These are phyloP conservation scores for Pholiota conissans DNA, from an alignment of 768 basidiomycete species.

Conservation along the genomic window DNA sequence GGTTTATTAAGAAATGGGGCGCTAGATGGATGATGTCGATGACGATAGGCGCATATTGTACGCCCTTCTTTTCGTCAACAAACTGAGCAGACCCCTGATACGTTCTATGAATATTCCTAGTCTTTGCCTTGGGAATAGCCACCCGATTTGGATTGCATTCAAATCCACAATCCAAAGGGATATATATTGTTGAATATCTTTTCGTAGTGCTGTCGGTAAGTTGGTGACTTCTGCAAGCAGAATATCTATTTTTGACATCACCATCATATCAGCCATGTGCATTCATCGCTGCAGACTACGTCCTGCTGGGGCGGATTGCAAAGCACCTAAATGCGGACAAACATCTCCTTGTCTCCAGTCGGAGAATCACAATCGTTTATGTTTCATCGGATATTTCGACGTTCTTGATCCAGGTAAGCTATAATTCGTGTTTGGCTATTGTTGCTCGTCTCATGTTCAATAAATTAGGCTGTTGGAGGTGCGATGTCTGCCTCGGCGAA, in stretches of 20 bases:
- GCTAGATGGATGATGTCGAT: slow-evolving; percentile 62
- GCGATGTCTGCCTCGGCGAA: slow-evolving; percentile 43
- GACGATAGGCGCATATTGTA: slow-evolving; percentile 61
- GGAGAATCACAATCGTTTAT: slow-evolving; percentile 55
- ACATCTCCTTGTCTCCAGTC: slow-evolving; percentile 49
- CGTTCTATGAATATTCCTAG: slow-evolving; percentile 26
- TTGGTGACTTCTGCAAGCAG: neutral
- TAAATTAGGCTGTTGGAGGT: slow-evolving; percentile 46
- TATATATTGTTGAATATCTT: slow-evolving; percentile 58
- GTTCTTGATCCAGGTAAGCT: slow-evolving; percentile 60
- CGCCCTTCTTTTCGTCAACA: neutral
- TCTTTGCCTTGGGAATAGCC: slow-evolving; percentile 56
- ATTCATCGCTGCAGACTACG: slow-evolving; percentile 70
- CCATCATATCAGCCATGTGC: slow-evolving; percentile 57
- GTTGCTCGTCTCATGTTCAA: neutral
- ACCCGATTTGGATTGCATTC: slow-evolving; percentile 55
- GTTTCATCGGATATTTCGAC: slow-evolving; percentile 63
- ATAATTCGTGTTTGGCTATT: neutral
- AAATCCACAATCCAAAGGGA: slow-evolving; percentile 49
- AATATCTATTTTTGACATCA: neutral
- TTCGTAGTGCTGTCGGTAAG: slow-evolving; percentile 60
- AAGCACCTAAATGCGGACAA: slow-evolving; percentile 44
- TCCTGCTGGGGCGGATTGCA: slow-evolving; percentile 64
- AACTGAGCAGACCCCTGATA: neutral
- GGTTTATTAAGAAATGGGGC: slow-evolving; percentile 41